Evolutionary conservation across 73 alveolate genomes (phyloP), one percentile per base, ranked within the genome.

Genomic region (Paramecium pentaurelia): DNA sequence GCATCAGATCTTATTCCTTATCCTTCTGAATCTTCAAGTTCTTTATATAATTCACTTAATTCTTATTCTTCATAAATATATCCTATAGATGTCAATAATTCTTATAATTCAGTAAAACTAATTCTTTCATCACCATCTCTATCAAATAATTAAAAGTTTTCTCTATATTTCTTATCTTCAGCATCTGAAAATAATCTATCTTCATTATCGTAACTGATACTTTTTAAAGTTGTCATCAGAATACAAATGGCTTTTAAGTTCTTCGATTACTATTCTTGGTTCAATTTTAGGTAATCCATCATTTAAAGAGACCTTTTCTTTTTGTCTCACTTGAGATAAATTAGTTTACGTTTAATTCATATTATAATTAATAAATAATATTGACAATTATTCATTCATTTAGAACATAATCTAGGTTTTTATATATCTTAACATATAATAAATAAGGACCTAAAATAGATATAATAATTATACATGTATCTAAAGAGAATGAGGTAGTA

Each of bases 111-210:
- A 75, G 34, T 12, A 40, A 75, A 75, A 38, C 27, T 75, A 1
- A 75, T 75, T 37, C 60, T 75, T 40, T 75, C 68, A 36, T 75
- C 68, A 2, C 38, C 88, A 36, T 71, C 86, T 71, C 86, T 30
- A 71, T 71, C 86, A 71, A 71, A 71, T 28, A 71, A 34, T 71
- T 71, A 71, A 71, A 71, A 71, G 58, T 71, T 71, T 22, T 71
- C 86, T 71, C 86, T 9, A 32, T 71, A 71, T 71, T 71, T 71
- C 86, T 71, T 71, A 18, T 71, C 86, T 71, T 71, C 86, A 16
- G 49, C 49, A 28, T 71, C 86, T 32, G 86, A 71, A 16, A 71
- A 71, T 40, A 71, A 34, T 71, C 60, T 49, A 49, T 14, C 60
- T 71, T 30, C 28, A 71, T 25, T 71, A 4, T 49, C 60, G 60